These are phyloP conservation scores for Berberis thunbergii DNA, from an alignment of 164 flowering plant species.

Conservation along the genomic window DNA sequence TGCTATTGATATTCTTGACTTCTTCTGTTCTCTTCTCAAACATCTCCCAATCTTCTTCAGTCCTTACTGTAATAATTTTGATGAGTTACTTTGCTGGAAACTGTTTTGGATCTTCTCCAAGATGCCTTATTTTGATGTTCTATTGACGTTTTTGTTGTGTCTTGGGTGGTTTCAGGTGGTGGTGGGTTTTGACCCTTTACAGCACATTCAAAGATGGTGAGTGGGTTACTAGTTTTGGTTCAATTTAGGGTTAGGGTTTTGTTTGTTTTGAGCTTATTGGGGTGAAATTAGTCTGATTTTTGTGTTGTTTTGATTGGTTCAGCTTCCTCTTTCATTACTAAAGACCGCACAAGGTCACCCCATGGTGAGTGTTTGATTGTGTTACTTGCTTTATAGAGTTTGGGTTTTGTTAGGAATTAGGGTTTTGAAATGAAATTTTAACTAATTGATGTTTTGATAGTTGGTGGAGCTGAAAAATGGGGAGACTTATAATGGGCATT, in stretches of 20 bases:
- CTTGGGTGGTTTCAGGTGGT: no score
- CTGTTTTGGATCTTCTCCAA: no score
- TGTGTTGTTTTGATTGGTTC: constrained; percentile 11
- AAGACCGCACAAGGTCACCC: constrained; percentile 97
- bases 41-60: no score
- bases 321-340: constrained; percentile 89
- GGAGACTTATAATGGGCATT: constrained; percentile 94
- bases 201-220: no score
- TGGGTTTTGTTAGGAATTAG: background rate
- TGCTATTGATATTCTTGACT: no score
- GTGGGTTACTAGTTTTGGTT: background rate
- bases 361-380: constrained; percentile 44
- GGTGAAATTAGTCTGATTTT: no score
- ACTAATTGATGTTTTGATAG: constrained; percentile 25
- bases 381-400: background rate
- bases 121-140: no score
- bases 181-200: no score
- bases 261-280: background rate
- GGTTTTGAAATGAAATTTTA: background rate
- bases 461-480: constrained; percentile 96
- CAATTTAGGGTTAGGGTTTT: background rate
- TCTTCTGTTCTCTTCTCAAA: no score
- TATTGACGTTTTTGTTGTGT: no score
- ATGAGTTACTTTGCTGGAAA: no score
- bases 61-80: no score